phyloP scores from a whole-genome alignment of 352 stramenopile genomes.

The Peronospora belbahrii region DNA sequence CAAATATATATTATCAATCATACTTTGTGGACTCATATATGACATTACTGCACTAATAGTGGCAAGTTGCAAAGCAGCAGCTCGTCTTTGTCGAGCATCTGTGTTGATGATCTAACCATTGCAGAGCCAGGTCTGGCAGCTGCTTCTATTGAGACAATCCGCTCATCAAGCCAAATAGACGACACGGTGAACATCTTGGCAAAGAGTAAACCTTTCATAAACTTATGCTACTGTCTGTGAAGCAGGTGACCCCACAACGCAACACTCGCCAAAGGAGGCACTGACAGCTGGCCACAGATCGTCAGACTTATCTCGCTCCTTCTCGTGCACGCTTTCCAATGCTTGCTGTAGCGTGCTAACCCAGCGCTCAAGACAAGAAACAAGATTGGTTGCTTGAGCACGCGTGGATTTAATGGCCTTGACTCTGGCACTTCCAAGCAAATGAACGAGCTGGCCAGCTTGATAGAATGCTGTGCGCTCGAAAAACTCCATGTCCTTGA shows the following conservation, averaged over 20 bases:
- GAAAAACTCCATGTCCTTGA: slow-evolving; percentile 42
- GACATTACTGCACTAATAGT: no score
- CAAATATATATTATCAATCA: slow-evolving; percentile 13
- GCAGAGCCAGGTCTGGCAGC: neutral
- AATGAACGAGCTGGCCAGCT: slow-evolving; percentile 40
- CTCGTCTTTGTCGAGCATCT: no score
- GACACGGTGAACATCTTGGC: neutral
- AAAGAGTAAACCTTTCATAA: neutral
- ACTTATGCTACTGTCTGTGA: neutral
- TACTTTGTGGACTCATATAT: neutral
- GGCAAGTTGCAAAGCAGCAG: no score
- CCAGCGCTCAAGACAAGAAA: slow-evolving; percentile 33
- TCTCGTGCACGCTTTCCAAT: slow-evolving; percentile 28
- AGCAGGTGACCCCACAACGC: slow-evolving; percentile 9
- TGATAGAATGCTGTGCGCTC: slow-evolving; percentile 67
- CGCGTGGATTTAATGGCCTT: slow-evolving; percentile 29
- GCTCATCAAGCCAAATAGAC: neutral
- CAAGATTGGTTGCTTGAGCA: slow-evolving; percentile 13
- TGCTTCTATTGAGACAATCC: neutral
- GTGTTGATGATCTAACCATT: no score
- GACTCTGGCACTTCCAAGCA: slow-evolving; percentile 29
- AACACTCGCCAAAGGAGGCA: slow-evolving; percentile 20
- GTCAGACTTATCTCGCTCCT: slow-evolving; percentile 35
- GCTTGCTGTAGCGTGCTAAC: slow-evolving; percentile 30
- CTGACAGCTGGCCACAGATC: slow-evolving; percentile 45